Base-by-base conservation (phyloP, 129 eudicot genomes). In the Ambrosia artemisiifolia region DNA sequence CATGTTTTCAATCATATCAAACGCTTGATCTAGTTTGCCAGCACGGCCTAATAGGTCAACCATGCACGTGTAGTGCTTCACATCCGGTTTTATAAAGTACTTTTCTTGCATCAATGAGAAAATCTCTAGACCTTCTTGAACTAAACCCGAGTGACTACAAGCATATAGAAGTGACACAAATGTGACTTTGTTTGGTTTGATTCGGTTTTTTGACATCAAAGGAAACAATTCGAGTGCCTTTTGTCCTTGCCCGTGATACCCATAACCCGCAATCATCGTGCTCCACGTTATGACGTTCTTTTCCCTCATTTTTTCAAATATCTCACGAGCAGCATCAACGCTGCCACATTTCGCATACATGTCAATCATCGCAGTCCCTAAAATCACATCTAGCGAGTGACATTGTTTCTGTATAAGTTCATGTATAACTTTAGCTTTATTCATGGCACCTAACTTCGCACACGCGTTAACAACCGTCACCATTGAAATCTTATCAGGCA, bases 301-400 rank as follows among this genome's bases (percentile, higher is more conserved):
- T 40, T 79, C 82, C 38, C 79, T 78, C 96, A 83, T 76, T 7
- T 63, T 42, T 71, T 88, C 84, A 17, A 88, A 88, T 17, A 83
- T 76, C 65, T 81, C 84, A 50, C 89, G 80, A 2, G 91, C 91
- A 59, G 53, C 16, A n/a, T 74, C 89, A 71, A 86, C 32, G 40
- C 72, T 79, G 63, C 91, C 96, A 71, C 89, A 88, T 73, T 86
- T 88, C 7, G 91, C 84, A 61, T 79, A 80, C 95, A 88, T 88
- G 20, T 86, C 91, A 19, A 83, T 85, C 79, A 85, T 55, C 13
- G 88, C 86, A 46, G 95, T 88, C 13, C 95, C 91, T 3, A 85
- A 53, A 24, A 88, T 77, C 75, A 85, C 81, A 17, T 78, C 86
- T 59, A 80, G 17, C 0, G 83, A 75, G n/a, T 59, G 72, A 0